Evolutionary conservation across 371 early-diverging fungal species (phyloP).

Genomic region (Apophysomyces sp.): DNA sequence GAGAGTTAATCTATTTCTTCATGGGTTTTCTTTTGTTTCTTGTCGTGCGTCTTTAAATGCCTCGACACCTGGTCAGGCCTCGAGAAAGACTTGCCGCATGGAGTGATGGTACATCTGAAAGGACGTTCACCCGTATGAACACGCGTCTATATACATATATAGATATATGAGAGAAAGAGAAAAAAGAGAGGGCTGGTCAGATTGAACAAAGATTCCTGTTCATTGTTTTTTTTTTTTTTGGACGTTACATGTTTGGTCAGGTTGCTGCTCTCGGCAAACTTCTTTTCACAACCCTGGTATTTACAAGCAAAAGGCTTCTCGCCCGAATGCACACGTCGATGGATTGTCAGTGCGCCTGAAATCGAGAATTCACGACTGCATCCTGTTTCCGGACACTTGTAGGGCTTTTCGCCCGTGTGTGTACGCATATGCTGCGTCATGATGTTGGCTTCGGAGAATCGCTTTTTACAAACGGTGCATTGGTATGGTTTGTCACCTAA

Average conservation of each 20-base stretch:
- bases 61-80: conserved; percentile 68
- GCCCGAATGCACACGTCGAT: conserved; percentile 65
- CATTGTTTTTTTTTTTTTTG: too few species aligned
- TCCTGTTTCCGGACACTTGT: conserved; percentile 64
- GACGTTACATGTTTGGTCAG: conserved; percentile 73
- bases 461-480: conserved; percentile 73
- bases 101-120: conserved; percentile 55
- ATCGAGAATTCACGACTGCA: conserved; percentile 79
- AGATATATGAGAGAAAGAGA: neutral
- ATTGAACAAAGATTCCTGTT: too few species aligned
- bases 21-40: conserved; percentile 1
- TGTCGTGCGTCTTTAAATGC: conserved; percentile 47
- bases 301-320: conserved; percentile 80
- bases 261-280: conserved; percentile 78
- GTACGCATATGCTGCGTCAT: conserved; percentile 83
- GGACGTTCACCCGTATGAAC: conserved; percentile 74
- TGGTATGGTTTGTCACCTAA: conserved; percentile 83
- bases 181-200: neutral
- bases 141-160: conserved; percentile 37
- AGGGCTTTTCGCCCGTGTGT: conserved; percentile 90
- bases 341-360: conserved; percentile 70
- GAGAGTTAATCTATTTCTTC: neutral
- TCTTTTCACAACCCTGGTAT: conserved; percentile 67
- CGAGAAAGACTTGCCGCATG: conserved; percentile 71
- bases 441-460: conserved; percentile 81